Conservation (phyloP, 2,329 filamentous ascomycete species). For the Cytospora schulzeri region DNA sequence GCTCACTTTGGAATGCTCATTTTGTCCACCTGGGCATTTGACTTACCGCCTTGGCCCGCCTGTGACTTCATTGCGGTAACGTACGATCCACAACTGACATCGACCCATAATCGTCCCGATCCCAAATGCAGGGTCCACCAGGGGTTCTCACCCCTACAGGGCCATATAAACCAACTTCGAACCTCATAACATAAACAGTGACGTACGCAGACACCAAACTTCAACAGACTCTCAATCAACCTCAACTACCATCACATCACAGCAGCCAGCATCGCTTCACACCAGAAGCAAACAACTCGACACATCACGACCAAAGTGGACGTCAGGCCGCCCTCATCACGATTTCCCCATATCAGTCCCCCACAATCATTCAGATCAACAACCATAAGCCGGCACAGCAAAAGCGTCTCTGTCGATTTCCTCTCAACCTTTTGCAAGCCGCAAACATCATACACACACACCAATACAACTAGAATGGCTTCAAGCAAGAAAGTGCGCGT, state of each 20-base stretch:
- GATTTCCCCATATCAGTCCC: too few species aligned
- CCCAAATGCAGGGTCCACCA: conserved; percentile 13
- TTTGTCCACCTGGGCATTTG: neutral
- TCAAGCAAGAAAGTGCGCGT: conserved; percentile 7
- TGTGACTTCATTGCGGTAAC: conserved; percentile 14
- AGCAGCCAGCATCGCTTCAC: neutral
- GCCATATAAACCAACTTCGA: conserved; percentile 4
- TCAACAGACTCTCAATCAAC: neutral
- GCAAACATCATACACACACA: neutral
- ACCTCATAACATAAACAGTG: neutral
- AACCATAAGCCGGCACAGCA: neutral
- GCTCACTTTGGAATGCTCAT: neutral
- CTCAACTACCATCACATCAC: neutral
- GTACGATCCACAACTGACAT: conserved; percentile 16
- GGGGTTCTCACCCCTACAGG: neutral
- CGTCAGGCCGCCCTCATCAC: neutral
- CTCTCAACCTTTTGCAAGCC: too few species aligned
- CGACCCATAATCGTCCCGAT: conserved; percentile 13
- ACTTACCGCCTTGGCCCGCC: conserved; percentile 9
- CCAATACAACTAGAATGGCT: neutral
- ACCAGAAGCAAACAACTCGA: neutral
- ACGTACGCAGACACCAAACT: neutral
- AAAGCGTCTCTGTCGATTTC: neutral
- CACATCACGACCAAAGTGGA: neutral
- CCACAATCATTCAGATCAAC: neutral